Conservation (phyloP, 176 grass and related monocot genomes). For the Oropetium thomaeum region DNA sequence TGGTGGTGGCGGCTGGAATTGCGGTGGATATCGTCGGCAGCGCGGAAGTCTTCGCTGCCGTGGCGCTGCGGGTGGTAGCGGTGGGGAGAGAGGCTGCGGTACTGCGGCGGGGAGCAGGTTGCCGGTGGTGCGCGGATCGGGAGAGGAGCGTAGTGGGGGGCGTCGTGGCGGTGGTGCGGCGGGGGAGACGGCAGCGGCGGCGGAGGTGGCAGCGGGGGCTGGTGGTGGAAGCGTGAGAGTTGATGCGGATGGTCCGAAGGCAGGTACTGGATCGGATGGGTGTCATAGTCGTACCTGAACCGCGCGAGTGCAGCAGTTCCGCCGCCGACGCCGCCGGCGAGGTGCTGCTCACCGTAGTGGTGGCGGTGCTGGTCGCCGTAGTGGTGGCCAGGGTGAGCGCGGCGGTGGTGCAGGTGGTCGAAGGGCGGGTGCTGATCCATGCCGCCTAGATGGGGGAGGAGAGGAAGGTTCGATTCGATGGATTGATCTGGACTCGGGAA, state of each 20-base stretch:
- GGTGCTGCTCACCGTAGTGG: slow-evolving; percentile 11
- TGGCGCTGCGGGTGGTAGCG: slow-evolving; percentile 21
- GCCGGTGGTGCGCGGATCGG: slow-evolving; percentile 31
- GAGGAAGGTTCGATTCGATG: neutral
- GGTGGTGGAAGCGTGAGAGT: slow-evolving; percentile 17
- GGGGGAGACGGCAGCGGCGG: slow-evolving; percentile 19
- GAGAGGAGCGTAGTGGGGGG: slow-evolving; percentile 22
- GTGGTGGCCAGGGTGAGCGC: slow-evolving; percentile 4
- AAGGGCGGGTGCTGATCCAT: slow-evolving; percentile 59
- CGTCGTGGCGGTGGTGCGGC: slow-evolving; percentile 24
- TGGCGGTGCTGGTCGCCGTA: slow-evolving; percentile 10
- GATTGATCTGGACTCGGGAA: neutral
- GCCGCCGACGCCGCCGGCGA: slow-evolving; percentile 3
- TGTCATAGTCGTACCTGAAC: slow-evolving; percentile 47
- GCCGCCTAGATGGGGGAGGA: neutral
- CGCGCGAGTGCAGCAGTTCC: slow-evolving; percentile 19
- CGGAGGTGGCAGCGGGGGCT: neutral
- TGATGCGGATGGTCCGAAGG: slow-evolving; percentile 5
- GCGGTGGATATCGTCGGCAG: slow-evolving; percentile 28
- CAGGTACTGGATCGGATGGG: slow-evolving; percentile 9
- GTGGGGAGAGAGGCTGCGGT: slow-evolving; percentile 27
- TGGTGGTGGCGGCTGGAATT: neutral
- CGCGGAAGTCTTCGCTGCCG: neutral
- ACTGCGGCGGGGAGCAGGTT: slow-evolving; percentile 32
- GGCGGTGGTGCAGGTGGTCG: slow-evolving; percentile 43